Percentiles rank a stretch among this genome's conserved stretches.
phyloP scores from a whole-genome alignment of 208 protist species.

The Naegleria gruberi region DNA sequence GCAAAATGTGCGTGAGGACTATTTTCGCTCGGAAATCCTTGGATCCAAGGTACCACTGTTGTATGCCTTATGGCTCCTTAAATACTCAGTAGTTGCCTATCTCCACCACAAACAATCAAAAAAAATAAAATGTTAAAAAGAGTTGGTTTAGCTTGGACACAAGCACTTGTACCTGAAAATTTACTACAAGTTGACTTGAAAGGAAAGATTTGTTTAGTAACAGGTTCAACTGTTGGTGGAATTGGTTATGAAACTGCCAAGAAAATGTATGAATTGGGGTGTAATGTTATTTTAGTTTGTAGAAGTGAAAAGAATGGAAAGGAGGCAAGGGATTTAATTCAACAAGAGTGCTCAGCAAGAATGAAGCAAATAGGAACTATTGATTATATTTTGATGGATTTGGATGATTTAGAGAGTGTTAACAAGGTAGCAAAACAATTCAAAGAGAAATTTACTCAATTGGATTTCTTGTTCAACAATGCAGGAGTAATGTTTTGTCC shows the following conservation, averaged over 20 bases:
- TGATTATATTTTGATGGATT: constrained; percentile 6
- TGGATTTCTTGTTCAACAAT: constrained; percentile 19
- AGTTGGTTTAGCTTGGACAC: no score
- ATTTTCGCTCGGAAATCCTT: no score
- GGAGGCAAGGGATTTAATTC: not conserved
- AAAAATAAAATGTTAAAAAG: no score
- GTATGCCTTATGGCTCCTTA: no score
- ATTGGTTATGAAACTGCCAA: constrained; percentile 21
- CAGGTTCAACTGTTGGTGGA: not conserved
- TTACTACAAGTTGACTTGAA: no score
- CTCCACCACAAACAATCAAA: no score
- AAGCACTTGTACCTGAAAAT: no score
- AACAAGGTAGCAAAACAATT: not conserved
- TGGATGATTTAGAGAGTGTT: constrained; percentile 3
- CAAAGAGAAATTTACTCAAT: not conserved
- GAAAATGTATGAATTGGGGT: not conserved
- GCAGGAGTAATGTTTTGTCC: not conserved
- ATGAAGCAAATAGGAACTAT: not conserved
- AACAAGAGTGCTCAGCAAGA: not conserved
- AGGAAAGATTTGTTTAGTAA: constrained; percentile 1
- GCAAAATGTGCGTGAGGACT: no score
- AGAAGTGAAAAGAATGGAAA: not conserved
- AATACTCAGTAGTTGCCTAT: no score
- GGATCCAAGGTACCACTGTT: no score
- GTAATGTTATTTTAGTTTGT: not conserved